phyloP scores from a whole-genome alignment of 2,329 filamentous ascomycete species.

The Claviceps sp. region DNA sequence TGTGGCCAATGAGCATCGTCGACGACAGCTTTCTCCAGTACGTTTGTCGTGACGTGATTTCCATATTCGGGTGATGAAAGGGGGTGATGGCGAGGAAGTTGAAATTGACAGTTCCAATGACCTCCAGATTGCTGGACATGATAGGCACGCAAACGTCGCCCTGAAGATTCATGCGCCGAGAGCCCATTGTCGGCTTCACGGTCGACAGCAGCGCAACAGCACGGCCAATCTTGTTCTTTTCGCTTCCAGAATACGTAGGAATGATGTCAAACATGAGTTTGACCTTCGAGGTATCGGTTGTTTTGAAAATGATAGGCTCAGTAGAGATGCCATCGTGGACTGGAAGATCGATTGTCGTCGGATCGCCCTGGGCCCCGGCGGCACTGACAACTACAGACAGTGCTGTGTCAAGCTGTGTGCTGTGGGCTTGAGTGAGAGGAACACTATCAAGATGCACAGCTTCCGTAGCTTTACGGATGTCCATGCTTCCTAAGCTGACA shows the following conservation, averaged over 20 bases:
- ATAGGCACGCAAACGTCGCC: conserved; percentile 89
- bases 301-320: conserved; percentile 82
- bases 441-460: conserved; percentile 82
- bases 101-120: conserved; percentile 92
- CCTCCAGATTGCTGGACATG: conserved; percentile 68
- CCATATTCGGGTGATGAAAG: conserved; percentile 88
- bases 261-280: conserved; percentile 90
- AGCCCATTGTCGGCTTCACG: conserved; percentile 69
- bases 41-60: conserved; percentile 76
- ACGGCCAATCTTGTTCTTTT: conserved; percentile 79
- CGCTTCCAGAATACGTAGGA: conserved; percentile 82
- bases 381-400: conserved; percentile 85
- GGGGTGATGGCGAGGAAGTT: conserved; percentile 93
- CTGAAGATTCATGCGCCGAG: conserved; percentile 80
- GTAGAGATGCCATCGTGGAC: conserved; percentile 90
- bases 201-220: conserved; percentile 79
- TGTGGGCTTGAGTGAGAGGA: conserved; percentile 74
- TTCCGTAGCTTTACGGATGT: conserved; percentile 67
- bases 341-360: conserved; percentile 80
- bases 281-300: conserved; percentile 63
- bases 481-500: conserved; percentile 90
- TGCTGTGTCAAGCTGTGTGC: conserved; percentile 86
- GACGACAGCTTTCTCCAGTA: conserved; percentile 92
- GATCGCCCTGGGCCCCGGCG: conserved; percentile 70
- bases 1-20: conserved; percentile 66